Conservation (phyloP, 768 basidiomycete genomes). For the Boletus tomentosulus region DNA sequence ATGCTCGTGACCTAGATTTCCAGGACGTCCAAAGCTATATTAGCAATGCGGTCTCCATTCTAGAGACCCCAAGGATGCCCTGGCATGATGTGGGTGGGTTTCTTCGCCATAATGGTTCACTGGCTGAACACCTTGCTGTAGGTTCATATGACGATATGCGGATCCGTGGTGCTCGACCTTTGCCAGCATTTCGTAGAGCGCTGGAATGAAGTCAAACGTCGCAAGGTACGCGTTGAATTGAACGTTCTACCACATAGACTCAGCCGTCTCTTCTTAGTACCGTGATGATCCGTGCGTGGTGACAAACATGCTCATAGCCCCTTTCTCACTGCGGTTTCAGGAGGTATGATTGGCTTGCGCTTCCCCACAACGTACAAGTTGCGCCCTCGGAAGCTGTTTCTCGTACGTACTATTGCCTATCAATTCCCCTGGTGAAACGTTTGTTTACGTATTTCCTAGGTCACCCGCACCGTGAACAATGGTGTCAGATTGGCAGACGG, state of each 20-base stretch:
- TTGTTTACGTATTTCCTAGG: conserved; percentile 23
- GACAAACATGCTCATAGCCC: background rate
- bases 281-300: conserved; percentile 43
- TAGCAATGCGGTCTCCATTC: conserved; percentile 61
- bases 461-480: conserved; percentile 67
- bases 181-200: conserved; percentile 91
- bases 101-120: background rate
- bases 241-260: background rate
- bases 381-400: conserved; percentile 66
- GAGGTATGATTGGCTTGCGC: conserved; percentile 63
- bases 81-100: conserved; percentile 83
- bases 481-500: conserved; percentile 50
- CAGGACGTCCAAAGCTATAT: conserved; percentile 75
- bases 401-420: conserved; percentile 35
- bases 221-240: conserved; percentile 48
- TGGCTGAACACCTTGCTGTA: conserved; percentile 22
- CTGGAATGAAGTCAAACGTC: conserved; percentile 87
- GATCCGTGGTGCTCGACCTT: conserved; percentile 83
- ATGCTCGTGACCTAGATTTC: conserved; percentile 84
- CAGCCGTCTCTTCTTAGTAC: conserved; percentile 20
- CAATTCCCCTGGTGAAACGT: background rate
- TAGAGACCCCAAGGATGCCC: conserved; percentile 78
- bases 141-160: conserved; percentile 83
- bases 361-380: conserved; percentile 64
- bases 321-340: conserved; percentile 28